These are phyloP conservation scores for Leishmania lainsoni DNA, from an alignment of 208 protist species.

Conservation along the genomic window DNA sequence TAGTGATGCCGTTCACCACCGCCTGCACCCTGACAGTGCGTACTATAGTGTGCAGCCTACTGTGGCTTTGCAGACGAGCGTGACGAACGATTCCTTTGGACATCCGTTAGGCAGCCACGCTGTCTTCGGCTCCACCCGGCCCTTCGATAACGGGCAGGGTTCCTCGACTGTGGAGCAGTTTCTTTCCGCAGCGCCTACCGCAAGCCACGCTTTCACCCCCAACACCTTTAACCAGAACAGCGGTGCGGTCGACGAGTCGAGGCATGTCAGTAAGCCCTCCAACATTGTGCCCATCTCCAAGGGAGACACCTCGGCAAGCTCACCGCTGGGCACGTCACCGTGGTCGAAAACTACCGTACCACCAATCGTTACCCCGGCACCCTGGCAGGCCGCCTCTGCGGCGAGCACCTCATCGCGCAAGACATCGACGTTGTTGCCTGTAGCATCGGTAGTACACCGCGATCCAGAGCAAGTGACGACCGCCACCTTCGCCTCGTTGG, in stretches of 20 bases:
- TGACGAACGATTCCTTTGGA: constrained; percentile 55
- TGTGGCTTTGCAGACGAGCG: background rate
- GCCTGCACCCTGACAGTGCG: background rate
- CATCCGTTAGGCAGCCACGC: constrained; percentile 27
- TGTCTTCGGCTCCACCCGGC: constrained; percentile 41
- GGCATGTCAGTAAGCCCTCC: constrained; percentile 28
- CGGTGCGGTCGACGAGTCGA: background rate
- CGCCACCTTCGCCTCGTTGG: constrained; percentile 5
- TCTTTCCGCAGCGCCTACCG: constrained; percentile 24
- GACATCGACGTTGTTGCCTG: background rate
- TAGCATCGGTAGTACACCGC: background rate
- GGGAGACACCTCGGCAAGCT: constrained; percentile 9
- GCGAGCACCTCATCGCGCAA: constrained; percentile 5
- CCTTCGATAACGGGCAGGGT: constrained; percentile 29
- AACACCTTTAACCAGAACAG: background rate
- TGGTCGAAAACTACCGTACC: constrained; percentile 3
- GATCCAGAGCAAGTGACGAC: constrained; percentile 4
- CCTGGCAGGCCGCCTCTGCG: background rate
- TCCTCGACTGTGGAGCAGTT: constrained; percentile 41
- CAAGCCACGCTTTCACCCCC: constrained; percentile 14
- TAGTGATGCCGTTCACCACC: background rate
- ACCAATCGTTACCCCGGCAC: constrained; percentile 1
- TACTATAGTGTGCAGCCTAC: background rate
- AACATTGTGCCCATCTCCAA: constrained; percentile 37
- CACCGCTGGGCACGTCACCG: constrained; percentile 3